Evolutionary conservation across 1,284 basidiomycete species (phyloP).

Genomic region (Apiotrichum veenhuisii): DNA sequence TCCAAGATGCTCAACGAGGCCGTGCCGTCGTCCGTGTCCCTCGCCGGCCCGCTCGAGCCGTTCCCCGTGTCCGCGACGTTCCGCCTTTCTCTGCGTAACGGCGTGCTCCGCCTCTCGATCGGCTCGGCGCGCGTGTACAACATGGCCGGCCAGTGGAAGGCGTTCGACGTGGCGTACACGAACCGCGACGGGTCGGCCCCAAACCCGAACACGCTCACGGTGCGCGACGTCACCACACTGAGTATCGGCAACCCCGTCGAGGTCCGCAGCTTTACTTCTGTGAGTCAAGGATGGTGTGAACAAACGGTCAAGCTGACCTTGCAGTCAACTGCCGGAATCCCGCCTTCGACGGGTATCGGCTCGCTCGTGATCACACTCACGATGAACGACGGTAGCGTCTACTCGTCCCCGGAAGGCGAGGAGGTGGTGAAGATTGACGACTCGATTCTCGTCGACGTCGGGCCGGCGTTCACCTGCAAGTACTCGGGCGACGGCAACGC

Average conservation of each 20-base stretch:
- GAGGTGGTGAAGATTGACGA: conserved; percentile 13
- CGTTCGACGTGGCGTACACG: conserved; percentile 11
- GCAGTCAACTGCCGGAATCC: not conserved
- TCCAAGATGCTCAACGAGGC: conserved; percentile 15
- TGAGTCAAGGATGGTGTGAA: not conserved
- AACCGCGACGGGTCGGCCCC: conserved; percentile 14
- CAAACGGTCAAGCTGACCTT: not conserved
- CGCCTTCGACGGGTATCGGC: conserved; percentile 3
- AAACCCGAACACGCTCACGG: not conserved
- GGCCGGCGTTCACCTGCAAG: conserved; percentile 9
- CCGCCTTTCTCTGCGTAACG: conserved; percentile 10
- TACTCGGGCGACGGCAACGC: conserved; percentile 8
- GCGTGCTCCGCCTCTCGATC: conserved; percentile 2
- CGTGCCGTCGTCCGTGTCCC: conserved; percentile 11
- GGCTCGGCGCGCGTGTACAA: conserved; percentile 13
- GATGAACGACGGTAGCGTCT: conserved; percentile 13
- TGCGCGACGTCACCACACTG: conserved; percentile 1
- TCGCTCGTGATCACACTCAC: not conserved
- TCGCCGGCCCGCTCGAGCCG: conserved; percentile 12
- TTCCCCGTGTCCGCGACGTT: conserved; percentile 14
- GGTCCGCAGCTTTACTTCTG: conserved; percentile 2
- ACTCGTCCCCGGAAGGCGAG: conserved; percentile 8
- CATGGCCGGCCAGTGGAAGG: conserved; percentile 14
- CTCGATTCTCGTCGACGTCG: conserved; percentile 14
- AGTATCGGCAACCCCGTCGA: conserved; percentile 13